Conservation (phyloP, 192 early-diverging fungal genomes). For the Borealophlyctis nickersoniae region DNA sequence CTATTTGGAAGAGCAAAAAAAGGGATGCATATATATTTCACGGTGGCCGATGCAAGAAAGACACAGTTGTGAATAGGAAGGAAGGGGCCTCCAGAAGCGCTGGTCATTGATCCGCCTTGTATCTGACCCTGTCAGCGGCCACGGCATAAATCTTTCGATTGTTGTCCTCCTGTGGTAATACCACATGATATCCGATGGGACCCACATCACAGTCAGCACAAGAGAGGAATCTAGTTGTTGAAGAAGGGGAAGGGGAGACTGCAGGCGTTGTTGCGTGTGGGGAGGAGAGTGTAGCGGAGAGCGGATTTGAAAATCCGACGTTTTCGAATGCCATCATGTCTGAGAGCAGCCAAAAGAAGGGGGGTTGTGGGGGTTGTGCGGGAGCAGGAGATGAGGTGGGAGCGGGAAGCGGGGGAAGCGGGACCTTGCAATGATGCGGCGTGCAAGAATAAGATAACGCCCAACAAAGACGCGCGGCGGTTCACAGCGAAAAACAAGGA, state of each 20-base stretch:
- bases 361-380: constrained; percentile 9
- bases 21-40: too few relatives aligned
- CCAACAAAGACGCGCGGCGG: neutral
- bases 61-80: too few relatives aligned
- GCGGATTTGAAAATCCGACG: constrained; percentile 37
- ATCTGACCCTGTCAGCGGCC: constrained; percentile 26
- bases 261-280: too few relatives aligned
- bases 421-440: neutral
- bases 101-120: too few relatives aligned
- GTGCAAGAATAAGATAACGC: neutral
- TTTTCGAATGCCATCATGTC: constrained; percentile 47
- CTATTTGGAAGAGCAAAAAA: too few relatives aligned
- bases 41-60: too few relatives aligned
- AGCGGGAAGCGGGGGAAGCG: neutral
- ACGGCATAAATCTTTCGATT: constrained; percentile 15
- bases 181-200: constrained; percentile 29
- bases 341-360: constrained; percentile 28
- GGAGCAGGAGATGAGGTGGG: too few relatives aligned
- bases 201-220: constrained; percentile 45
- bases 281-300: too few relatives aligned
- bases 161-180: neutral
- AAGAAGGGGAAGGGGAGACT: constrained; percentile 8
- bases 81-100: too few relatives aligned
- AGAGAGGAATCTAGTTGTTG: constrained; percentile 22
- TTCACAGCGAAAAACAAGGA: too few relatives aligned